Percentiles rank a stretch among this genome's conserved stretches.
phyloP scores from a whole-genome alignment of 1,284 basidiomycete species.

The Wallemia ichthyophaga region DNA sequence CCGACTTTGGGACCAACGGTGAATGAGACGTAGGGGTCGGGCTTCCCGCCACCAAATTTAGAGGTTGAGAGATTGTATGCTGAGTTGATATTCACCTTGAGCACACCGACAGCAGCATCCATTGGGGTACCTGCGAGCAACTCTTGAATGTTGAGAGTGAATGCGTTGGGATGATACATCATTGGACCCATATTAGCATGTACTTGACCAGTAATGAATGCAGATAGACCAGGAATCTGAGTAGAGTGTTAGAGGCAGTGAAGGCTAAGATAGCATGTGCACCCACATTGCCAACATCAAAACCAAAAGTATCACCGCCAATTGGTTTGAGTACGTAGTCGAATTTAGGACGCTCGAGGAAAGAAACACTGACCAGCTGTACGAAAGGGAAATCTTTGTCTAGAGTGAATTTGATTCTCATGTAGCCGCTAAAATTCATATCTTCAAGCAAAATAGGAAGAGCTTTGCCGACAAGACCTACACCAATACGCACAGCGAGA shows the following conservation, averaged over 20 bases:
- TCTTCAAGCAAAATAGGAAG: slow-evolving; percentile 81
- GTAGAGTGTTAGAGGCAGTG: background rate
- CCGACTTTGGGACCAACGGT: slow-evolving; percentile 43
- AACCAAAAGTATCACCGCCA: slow-evolving; percentile 73
- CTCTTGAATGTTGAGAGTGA: slow-evolving; percentile 86
- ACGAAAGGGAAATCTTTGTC: slow-evolving; percentile 82
- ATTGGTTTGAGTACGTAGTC: slow-evolving; percentile 90
- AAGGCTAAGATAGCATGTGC: background rate
- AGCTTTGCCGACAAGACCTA: slow-evolving; percentile 49
- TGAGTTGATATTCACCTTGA: slow-evolving; percentile 54
- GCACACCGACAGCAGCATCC: slow-evolving; percentile 44
- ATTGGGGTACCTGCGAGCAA: slow-evolving; percentile 70
- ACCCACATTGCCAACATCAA: slow-evolving; percentile 32
- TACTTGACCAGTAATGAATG: slow-evolving; percentile 77
- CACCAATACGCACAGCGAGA: slow-evolving; percentile 55
- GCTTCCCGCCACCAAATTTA: slow-evolving; percentile 77
- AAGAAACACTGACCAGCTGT: slow-evolving; percentile 59
- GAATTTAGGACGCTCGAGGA: slow-evolving; percentile 72
- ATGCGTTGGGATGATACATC: slow-evolving; percentile 83
- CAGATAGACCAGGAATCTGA: slow-evolving; percentile 59
- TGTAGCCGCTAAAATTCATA: slow-evolving; percentile 54
- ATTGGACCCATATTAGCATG: slow-evolving; percentile 55
- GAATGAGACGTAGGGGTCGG: slow-evolving; percentile 62
- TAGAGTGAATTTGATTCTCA: slow-evolving; percentile 61
- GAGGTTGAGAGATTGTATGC: slow-evolving; percentile 23